Percentiles rank a stretch among this genome's conserved stretches.
Evolutionary conservation across 495 filamentous ascomycete species (phyloP).

Genomic region (Penicillium egyptiacum): DNA sequence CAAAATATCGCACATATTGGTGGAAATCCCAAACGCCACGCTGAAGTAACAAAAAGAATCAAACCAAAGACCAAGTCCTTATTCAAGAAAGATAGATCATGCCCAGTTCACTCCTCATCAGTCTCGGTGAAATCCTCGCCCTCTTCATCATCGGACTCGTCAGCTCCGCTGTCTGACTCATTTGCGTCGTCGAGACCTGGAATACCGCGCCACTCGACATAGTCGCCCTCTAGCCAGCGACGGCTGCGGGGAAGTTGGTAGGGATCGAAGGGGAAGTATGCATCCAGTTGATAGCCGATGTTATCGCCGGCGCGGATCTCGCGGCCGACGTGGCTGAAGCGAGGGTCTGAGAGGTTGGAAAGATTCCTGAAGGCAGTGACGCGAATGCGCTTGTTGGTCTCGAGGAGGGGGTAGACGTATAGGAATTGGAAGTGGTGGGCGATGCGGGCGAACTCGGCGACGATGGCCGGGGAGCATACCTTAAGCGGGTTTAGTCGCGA

Average conservation of each 20-base stretch:
- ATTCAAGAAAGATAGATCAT: constrained; percentile 2
- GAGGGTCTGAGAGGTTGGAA: constrained; percentile 30
- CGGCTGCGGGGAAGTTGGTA: constrained; percentile 84
- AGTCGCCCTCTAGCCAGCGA: constrained; percentile 82
- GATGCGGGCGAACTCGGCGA: constrained; percentile 84
- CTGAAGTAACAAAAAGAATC: constrained; percentile 23
- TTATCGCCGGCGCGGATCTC: constrained; percentile 64
- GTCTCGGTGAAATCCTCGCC: constrained; percentile 39
- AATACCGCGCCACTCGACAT: constrained; percentile 78
- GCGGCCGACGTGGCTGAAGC: constrained; percentile 51
- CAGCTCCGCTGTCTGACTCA: constrained; percentile 48
- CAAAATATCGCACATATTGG: constrained; percentile 5
- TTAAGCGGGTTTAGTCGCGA: constrained; percentile 92
- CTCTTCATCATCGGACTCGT: constrained; percentile 33
- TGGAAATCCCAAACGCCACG: constrained; percentile 25
- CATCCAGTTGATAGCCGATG: constrained; percentile 77
- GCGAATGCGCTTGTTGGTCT: constrained; percentile 84
- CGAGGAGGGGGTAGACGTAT: constrained; percentile 82
- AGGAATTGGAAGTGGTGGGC: constrained; percentile 80
- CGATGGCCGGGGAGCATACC: constrained; percentile 90
- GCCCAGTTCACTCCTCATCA: constrained; percentile 35
- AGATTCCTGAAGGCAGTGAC: constrained; percentile 60
- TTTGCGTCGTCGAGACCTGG: constrained; percentile 67
- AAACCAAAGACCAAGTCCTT: constrained; percentile 3
- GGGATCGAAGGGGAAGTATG: constrained; percentile 96